Evolutionary conservation across 2,329 filamentous ascomycete species (phyloP), one percentile per base, ranked within the genome.

Genomic region (Botryotinia narcissicola): DNA sequence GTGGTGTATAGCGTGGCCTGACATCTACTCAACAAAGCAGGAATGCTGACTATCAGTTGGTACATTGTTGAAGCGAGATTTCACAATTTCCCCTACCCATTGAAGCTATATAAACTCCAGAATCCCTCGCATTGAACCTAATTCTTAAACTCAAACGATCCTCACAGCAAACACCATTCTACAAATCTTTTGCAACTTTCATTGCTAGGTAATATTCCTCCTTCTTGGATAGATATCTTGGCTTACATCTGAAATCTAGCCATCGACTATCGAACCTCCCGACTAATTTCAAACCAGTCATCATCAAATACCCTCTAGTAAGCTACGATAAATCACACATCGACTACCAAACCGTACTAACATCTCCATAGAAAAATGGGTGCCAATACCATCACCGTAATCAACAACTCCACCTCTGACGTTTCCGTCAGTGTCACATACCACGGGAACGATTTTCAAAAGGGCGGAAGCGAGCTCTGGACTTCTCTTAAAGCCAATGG

Each of bases 51-150:
- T 29, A 32, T 42, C 44, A 9, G 46, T 64, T 51, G 44, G 35
- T 32, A 18, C 22, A 35, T 44, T 71, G 35, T 42, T 57, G 60
- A 62, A 71, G 57, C 4, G 18, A 8, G 12, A 57, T 71, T 57
- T 64, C 35, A 42, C 4, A 9, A 51, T 51, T 46, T 42, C 35
- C 4, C 14, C 35, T 44, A 20, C 46, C 10, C 46, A 54, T 64
- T 44, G 9, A 12, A 64, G 46, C 54, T 71, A 71, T 71, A 71
- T 71, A 71, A 64, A 64, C 60, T 14, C 25, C 32, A 71, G 42
- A 51, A 62, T 29, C 46, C 32, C 22, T 64, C 29, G 14, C 1
- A 25, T n/a, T 12, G 0, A 61, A 61, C 12, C 4, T 35, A 42
- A 64, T 35, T 64, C n/a, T 57, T 14, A n/a, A 66, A 5, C 69